Base-by-base conservation (phyloP, 768 basidiomycete genomes). In the Podaxis pistillaris region DNA sequence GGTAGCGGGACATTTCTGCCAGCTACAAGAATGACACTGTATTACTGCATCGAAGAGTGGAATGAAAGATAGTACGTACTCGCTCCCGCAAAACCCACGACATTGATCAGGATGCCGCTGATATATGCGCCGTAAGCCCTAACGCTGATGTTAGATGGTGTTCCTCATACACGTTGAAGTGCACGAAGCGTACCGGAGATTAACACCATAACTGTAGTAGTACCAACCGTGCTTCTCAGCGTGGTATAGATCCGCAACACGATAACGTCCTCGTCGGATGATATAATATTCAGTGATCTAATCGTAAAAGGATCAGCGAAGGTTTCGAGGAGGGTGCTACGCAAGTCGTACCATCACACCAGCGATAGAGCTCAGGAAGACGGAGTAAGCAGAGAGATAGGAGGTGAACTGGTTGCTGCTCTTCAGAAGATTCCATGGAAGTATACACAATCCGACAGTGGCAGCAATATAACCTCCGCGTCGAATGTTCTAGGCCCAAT, bases 381-480 rank as follows among this genome's bases (percentile, higher is more conserved):
- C 91, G 11, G 87, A 88, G 73, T 92, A 93, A 2, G 90, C 89
- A 2, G 88, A 89, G 26, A 94, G 83, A 73, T 93, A 93, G 36
- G 89, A 88, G 3, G 89, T 88, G 74, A 93, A 93, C 64, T 77
- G 82, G 69, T 87, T 92, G 73, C 86, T 89, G 64, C 79, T 84
- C 71, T 87, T 86, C 66, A 91, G 79, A 38, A 92, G 75, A 67
- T 89, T 89, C 90, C 90, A 91, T 1, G 89, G 90, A 40, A 86
- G 82, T 78, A 91, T 91, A 73, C 79, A 84, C 36, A 93, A 69
- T 4, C 91, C 91, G 44, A 91, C 86, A 52, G 89, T 79, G 7
- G 90, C 91, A n/a, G 87, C 89, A 52, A 94, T 75, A 74, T 89
- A 95, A 15, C 92, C 91, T 30, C 93, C 92, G 19, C 92, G 84